phyloP scores from a whole-genome alignment of 2,329 filamentous ascomycete species.

The Penicillium frequentans region DNA sequence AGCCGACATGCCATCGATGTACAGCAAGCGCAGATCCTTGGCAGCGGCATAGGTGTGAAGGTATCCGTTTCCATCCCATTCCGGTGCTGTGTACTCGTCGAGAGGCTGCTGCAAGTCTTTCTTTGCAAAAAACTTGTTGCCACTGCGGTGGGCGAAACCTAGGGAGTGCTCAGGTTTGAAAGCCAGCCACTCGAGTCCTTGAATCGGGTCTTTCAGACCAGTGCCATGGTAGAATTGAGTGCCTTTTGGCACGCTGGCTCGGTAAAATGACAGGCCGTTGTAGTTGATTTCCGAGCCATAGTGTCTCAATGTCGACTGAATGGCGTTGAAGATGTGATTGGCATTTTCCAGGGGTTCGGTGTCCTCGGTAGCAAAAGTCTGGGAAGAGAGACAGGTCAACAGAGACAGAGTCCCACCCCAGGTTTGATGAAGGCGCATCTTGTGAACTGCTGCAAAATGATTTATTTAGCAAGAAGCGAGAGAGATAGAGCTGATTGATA shows the following conservation, averaged over 20 bases:
- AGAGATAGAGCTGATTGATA: background rate
- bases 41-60: constrained; percentile 66
- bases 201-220: constrained; percentile 20
- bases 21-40: constrained; percentile 60
- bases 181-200: constrained; percentile 63
- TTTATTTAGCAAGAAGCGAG: background rate
- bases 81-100: background rate
- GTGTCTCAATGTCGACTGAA: constrained; percentile 67
- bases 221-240: constrained; percentile 67
- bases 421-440: background rate
- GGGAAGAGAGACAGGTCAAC: background rate
- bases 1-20: constrained; percentile 69
- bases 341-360: background rate
- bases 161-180: constrained; percentile 71
- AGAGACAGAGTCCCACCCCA: background rate
- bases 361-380: background rate
- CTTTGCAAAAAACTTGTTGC: background rate
- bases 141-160: constrained; percentile 51
- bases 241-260: constrained; percentile 61
- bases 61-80: background rate
- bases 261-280: constrained; percentile 69
- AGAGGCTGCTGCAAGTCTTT: background rate
- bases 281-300: constrained; percentile 68
- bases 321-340: constrained; percentile 64
- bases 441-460: background rate